Percentiles rank a stretch among this genome's conserved stretches.
These are phyloP conservation scores for Annulohypoxylon truncatum DNA, from an alignment of 2,329 filamentous ascomycete genomes.

Conservation along the genomic window DNA sequence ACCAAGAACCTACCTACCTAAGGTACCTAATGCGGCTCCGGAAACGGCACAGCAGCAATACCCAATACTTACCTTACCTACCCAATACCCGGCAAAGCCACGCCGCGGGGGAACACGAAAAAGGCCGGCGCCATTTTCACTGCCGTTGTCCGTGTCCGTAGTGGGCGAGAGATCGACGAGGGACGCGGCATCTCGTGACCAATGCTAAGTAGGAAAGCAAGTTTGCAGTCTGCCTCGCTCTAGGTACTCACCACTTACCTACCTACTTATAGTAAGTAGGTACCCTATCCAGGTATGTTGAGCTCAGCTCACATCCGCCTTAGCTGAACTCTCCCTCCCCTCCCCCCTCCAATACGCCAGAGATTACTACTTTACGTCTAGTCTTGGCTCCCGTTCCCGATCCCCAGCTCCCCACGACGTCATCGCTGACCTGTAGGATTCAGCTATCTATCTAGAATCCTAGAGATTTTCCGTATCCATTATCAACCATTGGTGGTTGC, in stretches of 20 bases:
- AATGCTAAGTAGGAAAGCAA: not conserved
- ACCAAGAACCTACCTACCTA: too few relatives aligned
- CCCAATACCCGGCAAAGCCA: not conserved
- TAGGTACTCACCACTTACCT: not conserved
- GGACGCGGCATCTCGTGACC: not conserved
- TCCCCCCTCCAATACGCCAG: not conserved
- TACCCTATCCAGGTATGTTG: not conserved
- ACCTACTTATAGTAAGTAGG: too few relatives aligned
- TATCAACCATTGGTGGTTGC: not conserved
- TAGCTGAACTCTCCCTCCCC: not conserved
- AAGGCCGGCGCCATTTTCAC: too few relatives aligned
- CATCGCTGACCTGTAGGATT: constrained; percentile 12
- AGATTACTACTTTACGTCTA: not conserved
- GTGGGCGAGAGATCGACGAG: not conserved
- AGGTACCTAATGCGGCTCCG: too few relatives aligned
- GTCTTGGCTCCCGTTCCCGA: not conserved
- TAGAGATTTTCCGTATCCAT: not conserved
- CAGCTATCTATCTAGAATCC: constrained; percentile 6
- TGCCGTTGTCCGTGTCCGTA: not conserved
- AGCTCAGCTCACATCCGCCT: not conserved
- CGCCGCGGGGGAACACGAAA: not conserved
- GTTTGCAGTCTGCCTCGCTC: not conserved
- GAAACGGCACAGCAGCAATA: too few relatives aligned
- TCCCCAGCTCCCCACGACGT: not conserved
- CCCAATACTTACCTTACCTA: too few relatives aligned